A percentile compares a stretch with the other conserved stretches of the same genome.
These are phyloP conservation scores for Diversispora eburnea DNA, from an alignment of 192 early-diverging fungal species.

Conservation along the genomic window DNA sequence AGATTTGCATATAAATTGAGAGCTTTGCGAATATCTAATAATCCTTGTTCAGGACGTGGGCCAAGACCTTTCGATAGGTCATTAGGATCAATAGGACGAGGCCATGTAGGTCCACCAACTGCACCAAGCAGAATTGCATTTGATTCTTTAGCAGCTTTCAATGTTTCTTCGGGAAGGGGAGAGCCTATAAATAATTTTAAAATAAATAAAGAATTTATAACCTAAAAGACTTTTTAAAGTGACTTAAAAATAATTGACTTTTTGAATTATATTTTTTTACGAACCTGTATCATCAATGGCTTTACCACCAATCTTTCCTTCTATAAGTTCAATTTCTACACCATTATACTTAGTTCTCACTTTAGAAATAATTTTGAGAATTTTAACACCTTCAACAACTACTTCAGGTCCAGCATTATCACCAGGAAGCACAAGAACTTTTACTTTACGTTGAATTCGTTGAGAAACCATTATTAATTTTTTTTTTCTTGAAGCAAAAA, in stretches of 20 bases:
- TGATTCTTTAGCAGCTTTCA: slow-evolving; percentile 75
- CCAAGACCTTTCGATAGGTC: slow-evolving; percentile 65
- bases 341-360: slow-evolving; percentile 57
- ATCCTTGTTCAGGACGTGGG: slow-evolving; percentile 90
- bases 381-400: slow-evolving; percentile 82
- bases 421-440: slow-evolving; percentile 73
- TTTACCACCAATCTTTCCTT: slow-evolving; percentile 84
- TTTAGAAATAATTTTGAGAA: slow-evolving; percentile 75
- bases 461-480: too few species aligned
- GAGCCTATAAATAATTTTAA: slow-evolving; percentile 32
- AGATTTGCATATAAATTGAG: slow-evolving; percentile 97
- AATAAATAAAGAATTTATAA: neutral
- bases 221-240: neutral
- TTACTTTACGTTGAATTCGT: slow-evolving; percentile 19
- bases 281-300: slow-evolving; percentile 86
- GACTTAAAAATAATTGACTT: neutral
- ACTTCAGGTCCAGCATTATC: slow-evolving; percentile 98
- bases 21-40: slow-evolving; percentile 87
- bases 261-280: slow-evolving; percentile 26
- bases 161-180: slow-evolving; percentile 80
- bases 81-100: slow-evolving; percentile 61
- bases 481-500: too few species aligned
- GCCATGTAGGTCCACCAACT: slow-evolving; percentile 97
- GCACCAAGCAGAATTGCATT: slow-evolving; percentile 95
- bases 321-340: slow-evolving; percentile 64